phyloP scores from a whole-genome alignment of 2,329 filamentous ascomycete genomes.

The Colletotrichum tabaci region DNA sequence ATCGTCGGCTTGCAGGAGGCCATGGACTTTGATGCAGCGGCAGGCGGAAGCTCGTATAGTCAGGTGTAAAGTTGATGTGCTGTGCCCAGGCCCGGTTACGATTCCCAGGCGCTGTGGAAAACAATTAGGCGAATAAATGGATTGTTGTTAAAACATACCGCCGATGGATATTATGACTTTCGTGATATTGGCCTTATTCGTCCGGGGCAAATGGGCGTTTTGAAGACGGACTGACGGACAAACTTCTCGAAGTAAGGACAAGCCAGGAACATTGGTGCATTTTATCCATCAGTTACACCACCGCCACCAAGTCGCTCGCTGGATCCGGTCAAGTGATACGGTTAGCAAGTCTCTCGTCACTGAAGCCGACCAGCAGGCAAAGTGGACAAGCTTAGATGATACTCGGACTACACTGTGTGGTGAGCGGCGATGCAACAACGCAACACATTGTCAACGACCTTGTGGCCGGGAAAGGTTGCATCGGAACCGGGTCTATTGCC shows the following conservation, averaged over 20 bases:
- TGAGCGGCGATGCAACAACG: neutral
- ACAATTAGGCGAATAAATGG: neutral
- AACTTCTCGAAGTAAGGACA: neutral
- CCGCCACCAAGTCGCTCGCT: neutral
- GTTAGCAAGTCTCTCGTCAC: neutral
- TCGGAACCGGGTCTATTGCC: constrained; percentile 35
- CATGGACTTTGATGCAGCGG: constrained; percentile 61
- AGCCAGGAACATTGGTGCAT: neutral
- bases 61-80: constrained; percentile 14
- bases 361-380: neutral
- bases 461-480: neutral
- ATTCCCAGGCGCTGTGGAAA: neutral
- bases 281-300: neutral
- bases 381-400: neutral
- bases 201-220: neutral
- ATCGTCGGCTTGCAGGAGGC: constrained; percentile 66
- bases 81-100: neutral
- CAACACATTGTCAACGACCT: neutral
- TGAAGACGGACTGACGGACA: neutral
- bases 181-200: neutral
- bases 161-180: neutral
- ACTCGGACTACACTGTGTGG: neutral
- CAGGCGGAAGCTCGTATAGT: constrained; percentile 34
- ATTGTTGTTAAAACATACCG: neutral
- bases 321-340: neutral